Evolutionary conservation across 1,139 yeast species (phyloP).

Genomic region (Yamadazyma epiphylla): DNA sequence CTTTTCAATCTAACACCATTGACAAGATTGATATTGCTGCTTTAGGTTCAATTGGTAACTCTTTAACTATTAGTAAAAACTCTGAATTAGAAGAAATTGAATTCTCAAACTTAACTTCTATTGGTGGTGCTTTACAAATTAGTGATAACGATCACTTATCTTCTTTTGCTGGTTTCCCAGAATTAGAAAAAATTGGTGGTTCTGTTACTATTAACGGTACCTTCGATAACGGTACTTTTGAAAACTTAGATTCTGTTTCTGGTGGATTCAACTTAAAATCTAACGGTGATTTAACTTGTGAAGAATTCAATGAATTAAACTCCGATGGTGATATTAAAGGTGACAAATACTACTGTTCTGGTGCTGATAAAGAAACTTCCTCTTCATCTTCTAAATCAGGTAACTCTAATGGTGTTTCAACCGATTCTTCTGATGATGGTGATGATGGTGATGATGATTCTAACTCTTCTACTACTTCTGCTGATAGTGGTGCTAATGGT

Average conservation of each 20-base stretch:
- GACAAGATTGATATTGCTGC: conserved; percentile 53
- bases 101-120: conserved; percentile 62
- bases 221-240: conserved; percentile 76
- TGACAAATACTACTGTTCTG: conserved; percentile 81
- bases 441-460: conserved; percentile 9
- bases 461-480: conserved; percentile 21
- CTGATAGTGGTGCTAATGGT: conserved; percentile 26
- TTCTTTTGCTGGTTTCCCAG: conserved; percentile 68
- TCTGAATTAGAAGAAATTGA: conserved; percentile 64
- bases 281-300: conserved; percentile 74
- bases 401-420: conserved; percentile 21
- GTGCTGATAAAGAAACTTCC: conserved; percentile 47
- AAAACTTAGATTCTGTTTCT: conserved; percentile 67
- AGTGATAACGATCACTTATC: conserved; percentile 75
- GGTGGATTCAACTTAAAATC: conserved; percentile 91
- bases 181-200: conserved; percentile 76
- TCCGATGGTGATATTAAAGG: conserved; percentile 81
- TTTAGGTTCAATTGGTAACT: conserved; percentile 68
- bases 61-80: conserved; percentile 74
- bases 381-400: conserved; percentile 43
- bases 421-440: conserved; percentile 20
- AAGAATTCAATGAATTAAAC: conserved; percentile 64
- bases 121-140: conserved; percentile 88
- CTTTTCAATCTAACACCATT: conserved; percentile 65
- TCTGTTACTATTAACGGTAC: conserved; percentile 79